Percentiles rank a stretch among this genome's conserved stretches.
phyloP scores from a whole-genome alignment of 2,329 filamentous ascomycete species.

The Thelonectria blattea region DNA sequence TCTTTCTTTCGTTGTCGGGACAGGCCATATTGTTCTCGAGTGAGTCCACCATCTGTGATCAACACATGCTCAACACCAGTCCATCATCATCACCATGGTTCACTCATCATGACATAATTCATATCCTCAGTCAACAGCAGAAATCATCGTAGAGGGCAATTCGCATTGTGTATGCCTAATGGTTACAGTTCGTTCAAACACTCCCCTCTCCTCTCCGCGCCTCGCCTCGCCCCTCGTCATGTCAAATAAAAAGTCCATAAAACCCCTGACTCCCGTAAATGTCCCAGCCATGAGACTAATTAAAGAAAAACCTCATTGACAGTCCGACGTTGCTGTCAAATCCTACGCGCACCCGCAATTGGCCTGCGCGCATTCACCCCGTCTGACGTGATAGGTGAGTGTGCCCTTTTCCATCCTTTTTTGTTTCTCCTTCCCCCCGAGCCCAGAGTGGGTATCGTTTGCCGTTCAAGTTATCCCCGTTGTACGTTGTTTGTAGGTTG shows the following conservation, averaged over 20 bases:
- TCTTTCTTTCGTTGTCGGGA: neutral
- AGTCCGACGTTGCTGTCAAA: slow-evolving; percentile 15
- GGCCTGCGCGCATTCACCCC: slow-evolving; percentile 19
- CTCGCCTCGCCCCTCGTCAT: slow-evolving; percentile 8
- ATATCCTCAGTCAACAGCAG: too few species aligned
- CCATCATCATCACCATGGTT: neutral
- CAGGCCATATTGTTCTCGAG: neutral
- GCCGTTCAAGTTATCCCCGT: slow-evolving; percentile 30
- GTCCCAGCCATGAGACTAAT: slow-evolving; percentile 22
- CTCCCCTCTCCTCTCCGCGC: slow-evolving; percentile 20
- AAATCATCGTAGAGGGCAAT: neutral
- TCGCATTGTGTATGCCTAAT: slow-evolving; percentile 11
- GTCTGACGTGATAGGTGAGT: slow-evolving; percentile 9
- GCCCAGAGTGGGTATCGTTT: slow-evolving; percentile 37
- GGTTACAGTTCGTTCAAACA: slow-evolving; percentile 25
- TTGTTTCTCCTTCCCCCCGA: slow-evolving; percentile 26
- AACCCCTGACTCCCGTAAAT: slow-evolving; percentile 37
- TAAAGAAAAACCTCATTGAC: slow-evolving; percentile 5
- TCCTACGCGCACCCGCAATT: slow-evolving; percentile 18
- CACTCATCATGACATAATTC: neutral
- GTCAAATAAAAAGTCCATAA: slow-evolving; percentile 25
- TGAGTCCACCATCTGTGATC: neutral
- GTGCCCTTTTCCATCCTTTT: slow-evolving; percentile 15
- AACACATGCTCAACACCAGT: too few species aligned
- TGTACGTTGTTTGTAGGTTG: slow-evolving; percentile 18